Evolutionary conservation across 2,329 filamentous ascomycete genomes (phyloP).

Genomic region (Ascomycota sp.): DNA sequence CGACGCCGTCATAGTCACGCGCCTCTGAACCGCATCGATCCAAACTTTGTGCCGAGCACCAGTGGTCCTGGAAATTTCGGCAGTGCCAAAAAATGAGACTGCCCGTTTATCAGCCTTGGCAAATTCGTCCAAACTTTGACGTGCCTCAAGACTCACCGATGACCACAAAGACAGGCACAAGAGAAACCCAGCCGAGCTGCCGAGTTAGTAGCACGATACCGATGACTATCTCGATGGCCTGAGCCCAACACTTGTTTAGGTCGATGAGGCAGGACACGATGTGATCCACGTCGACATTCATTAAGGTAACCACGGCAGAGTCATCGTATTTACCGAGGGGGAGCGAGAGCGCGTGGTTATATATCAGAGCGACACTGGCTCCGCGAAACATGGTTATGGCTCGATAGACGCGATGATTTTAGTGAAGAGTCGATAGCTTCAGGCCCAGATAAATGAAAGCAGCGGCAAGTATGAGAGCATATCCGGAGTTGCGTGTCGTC

Average conservation of each 20-base stretch:
- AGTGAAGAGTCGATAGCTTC: conserved; percentile 3
- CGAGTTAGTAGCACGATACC: conserved; percentile 4
- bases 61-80: conserved; percentile 4
- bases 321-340: conserved; percentile 3
- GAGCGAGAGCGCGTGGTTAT: conserved; percentile 4
- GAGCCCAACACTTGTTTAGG: conserved; percentile 6
- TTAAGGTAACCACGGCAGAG: conserved; percentile 3
- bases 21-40: conserved; percentile 5
- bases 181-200: conserved; percentile 5
- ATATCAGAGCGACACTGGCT: conserved; percentile 4
- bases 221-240: conserved; percentile 4
- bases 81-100: conserved; percentile 3
- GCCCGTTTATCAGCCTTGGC: too few species aligned
- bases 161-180: conserved; percentile 5
- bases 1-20: conserved; percentile 5
- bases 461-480: conserved; percentile 4
- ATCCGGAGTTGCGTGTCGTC: conserved; percentile 1
- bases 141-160: conserved; percentile 3
- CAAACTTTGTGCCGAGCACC: conserved; percentile 4
- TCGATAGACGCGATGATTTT: conserved; percentile 5
- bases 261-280: conserved; percentile 2
- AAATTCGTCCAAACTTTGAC: too few species aligned
- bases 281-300: conserved; percentile 3
- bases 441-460: conserved; percentile 6
- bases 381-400: conserved; percentile 7